A percentile compares a stretch with the other conserved stretches of the same genome.
These are phyloP conservation scores for Sporothrix dimorphospora DNA, from an alignment of 2,329 filamentous ascomycete genomes.

Conservation along the genomic window DNA sequence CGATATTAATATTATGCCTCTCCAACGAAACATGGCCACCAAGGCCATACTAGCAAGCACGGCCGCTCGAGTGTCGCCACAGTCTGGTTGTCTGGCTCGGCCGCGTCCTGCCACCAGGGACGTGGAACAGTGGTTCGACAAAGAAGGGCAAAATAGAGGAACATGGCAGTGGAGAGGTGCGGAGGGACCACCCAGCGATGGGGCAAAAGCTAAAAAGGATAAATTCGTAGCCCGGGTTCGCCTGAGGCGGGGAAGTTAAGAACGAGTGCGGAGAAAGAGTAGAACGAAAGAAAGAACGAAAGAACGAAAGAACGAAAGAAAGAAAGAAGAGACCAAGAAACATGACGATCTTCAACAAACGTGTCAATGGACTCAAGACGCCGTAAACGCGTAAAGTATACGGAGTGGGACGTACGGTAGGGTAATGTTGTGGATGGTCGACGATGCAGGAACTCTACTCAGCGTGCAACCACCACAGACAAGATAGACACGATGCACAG, in stretches of 20 bases:
- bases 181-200: not conserved
- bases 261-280: not conserved
- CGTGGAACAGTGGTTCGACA: not conserved
- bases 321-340: not conserved
- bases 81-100: not conserved
- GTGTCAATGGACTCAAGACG: not conserved
- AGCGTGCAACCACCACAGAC: not conserved
- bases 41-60: too few species aligned
- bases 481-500: not conserved
- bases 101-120: constrained; percentile 20
- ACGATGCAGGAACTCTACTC: not conserved
- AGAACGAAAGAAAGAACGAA: not conserved
- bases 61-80: too few species aligned
- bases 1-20: too few species aligned
- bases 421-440: not conserved
- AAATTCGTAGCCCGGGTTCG: not conserved
- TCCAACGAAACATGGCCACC: too few species aligned
- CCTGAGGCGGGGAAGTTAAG: not conserved
- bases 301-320: too few species aligned
- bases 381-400: not conserved
- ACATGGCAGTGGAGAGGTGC: not conserved
- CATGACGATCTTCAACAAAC: not conserved
- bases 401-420: too few species aligned
- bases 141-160: not conserved
- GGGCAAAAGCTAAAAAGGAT: not conserved